A percentile compares a stretch with the other conserved stretches of the same genome.
Evolutionary conservation across 441 rosid species (phyloP).

Genomic region (Daphne laureola): DNA sequence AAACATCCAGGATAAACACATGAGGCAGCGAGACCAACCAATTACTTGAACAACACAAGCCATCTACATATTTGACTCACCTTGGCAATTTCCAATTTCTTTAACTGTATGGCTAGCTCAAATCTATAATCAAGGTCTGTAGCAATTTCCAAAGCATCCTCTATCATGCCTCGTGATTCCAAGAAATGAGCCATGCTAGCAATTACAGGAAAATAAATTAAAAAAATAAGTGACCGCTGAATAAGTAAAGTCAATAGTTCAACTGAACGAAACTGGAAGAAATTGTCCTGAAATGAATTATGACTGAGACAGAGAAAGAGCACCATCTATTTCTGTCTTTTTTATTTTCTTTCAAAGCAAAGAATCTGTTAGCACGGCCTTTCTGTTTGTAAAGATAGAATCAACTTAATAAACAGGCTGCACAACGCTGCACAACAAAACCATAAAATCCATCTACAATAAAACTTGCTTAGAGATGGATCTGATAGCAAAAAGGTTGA

Average conservation of each 20-base stretch:
- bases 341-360: constrained; percentile 11
- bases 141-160: constrained; percentile 66
- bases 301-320: no score
- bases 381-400: no score
- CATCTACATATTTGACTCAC: constrained; percentile 22
- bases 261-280: no score
- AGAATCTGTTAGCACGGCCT: constrained; percentile 3
- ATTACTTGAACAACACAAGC: neutral
- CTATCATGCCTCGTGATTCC: constrained; percentile 96
- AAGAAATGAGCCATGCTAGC: constrained; percentile 91
- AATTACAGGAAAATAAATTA: neutral
- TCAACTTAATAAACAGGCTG: no score
- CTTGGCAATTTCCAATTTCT: constrained; percentile 69
- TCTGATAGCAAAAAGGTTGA: no score
- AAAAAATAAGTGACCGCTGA: no score
- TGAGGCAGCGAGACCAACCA: constrained; percentile 15
- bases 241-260: no score
- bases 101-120: constrained; percentile 67
- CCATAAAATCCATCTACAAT: no score
- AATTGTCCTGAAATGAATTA: no score
- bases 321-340: no score
- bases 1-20: neutral
- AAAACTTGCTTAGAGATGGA: no score
- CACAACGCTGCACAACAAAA: no score
- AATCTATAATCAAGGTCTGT: constrained; percentile 69